Percentiles rank a stretch among this genome's conserved stretches.
Conservation (phyloP, 2,329 filamentous ascomycete genomes). For the Aspergillus hortae region DNA sequence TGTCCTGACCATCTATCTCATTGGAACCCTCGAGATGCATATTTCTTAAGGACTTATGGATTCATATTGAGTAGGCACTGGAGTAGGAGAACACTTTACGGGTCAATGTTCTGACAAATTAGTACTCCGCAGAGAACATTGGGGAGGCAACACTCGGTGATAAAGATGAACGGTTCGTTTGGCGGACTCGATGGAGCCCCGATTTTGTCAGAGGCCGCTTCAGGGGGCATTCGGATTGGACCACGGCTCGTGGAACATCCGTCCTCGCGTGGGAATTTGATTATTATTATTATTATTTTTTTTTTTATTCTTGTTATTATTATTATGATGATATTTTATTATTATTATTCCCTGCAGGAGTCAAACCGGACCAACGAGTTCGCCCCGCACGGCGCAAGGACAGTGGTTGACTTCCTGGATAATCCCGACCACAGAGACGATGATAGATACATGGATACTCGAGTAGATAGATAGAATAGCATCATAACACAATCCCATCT, state of each 20-base stretch:
- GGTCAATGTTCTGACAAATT: no score
- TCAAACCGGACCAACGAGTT: conserved; percentile 1
- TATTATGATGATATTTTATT: background rate
- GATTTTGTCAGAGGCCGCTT: background rate
- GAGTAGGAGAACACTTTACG: no score
- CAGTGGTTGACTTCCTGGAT: background rate
- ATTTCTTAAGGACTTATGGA: no score
- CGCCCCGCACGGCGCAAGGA: conserved; percentile 13
- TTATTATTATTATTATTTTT: background rate
- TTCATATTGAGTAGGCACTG: no score
- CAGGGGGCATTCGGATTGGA: background rate
- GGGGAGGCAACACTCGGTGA: no score
- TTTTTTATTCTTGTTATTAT: background rate
- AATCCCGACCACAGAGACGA: background rate
- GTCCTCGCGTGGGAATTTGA: conserved; percentile 13
- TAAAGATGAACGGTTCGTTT: no score
- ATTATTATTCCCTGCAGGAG: background rate
- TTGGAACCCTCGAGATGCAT: no score
- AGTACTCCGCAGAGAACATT: no score
- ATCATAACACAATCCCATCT: no score
- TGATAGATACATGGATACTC: background rate
- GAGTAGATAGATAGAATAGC: no score
- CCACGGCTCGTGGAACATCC: conserved; percentile 10
- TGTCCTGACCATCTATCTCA: no score
- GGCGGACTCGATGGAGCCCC: background rate